Evolutionary conservation across 768 basidiomycete species (phyloP), one percentile per base, ranked within the genome.

Genomic region (Amanita thiersii): DNA sequence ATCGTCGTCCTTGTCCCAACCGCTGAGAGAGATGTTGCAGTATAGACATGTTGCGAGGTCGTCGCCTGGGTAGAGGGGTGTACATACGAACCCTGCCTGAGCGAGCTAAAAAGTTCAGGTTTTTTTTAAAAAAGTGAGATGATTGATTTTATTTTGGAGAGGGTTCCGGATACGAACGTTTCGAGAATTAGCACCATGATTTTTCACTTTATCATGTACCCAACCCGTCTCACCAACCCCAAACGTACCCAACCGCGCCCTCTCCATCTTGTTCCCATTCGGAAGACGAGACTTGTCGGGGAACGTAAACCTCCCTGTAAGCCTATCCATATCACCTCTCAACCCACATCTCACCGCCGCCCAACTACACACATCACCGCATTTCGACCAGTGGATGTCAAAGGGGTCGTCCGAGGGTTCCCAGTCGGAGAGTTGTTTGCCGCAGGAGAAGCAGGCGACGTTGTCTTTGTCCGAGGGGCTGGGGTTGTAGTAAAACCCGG

Each of bases 1-100:
- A 59, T 93, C 81, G 56, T 98, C 93, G 10, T 75, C 77, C 20
- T 70, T 64, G 31, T 91, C 87, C 93, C 93, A 98, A 1, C 86
- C 89, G 41, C 80, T 79, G 2, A 94, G 73, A 1, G 79, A 71
- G 24, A 82, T 66, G 32, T 80, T 69, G 56, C 93, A 98, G 54
- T 91, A 91, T 3, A 91, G 65, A 59, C 93, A 98, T 0, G 80
- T 80, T 0, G 79, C 89, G 1, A 80, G 76, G 58, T 98, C 93
- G 50, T 88, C 83, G 3, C 72, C 81, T 1, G 65, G 52, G 9
- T 66, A 60, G 43, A 79, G 74, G 1, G 90, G 86, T 0, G 79
- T 81, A 56, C 73, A 88, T 0, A 88, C 73, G 54, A 94, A 96
- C 5, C 93, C 93, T 2, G 91, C 90, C 50, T 75, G 77, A 0